Percentiles rank a stretch among this genome's conserved stretches.
phyloP scores from a whole-genome alignment of 345 rosid genomes.

The Bretschneidera sinensis region DNA sequence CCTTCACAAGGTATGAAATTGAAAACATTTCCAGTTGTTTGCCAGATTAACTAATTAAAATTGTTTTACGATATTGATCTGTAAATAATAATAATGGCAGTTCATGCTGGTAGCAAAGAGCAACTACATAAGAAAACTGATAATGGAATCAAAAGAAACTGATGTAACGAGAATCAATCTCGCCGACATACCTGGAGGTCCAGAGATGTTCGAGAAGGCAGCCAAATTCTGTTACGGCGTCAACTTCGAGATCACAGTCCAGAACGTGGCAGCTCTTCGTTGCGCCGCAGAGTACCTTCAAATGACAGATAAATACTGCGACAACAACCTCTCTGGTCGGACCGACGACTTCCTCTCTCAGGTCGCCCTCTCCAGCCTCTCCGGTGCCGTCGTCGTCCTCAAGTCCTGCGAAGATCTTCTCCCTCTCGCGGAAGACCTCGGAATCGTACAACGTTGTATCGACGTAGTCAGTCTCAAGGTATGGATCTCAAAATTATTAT shows the following conservation, averaged over 20 bases:
- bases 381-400: slow-evolving; percentile 77
- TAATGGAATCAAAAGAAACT: slow-evolving; percentile 59
- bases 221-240: slow-evolving; percentile 94
- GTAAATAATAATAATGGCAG: too few relatives aligned
- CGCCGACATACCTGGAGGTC: slow-evolving; percentile 86
- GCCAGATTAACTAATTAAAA: too few relatives aligned
- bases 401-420: slow-evolving; percentile 81
- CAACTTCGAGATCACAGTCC: slow-evolving; percentile 91
- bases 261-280: slow-evolving; percentile 84
- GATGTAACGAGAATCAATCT: slow-evolving; percentile 59
- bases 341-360: slow-evolving; percentile 84
- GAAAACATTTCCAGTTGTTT: too few relatives aligned
- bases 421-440: slow-evolving; percentile 67
- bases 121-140: slow-evolving; percentile 72
- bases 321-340: slow-evolving; percentile 69
- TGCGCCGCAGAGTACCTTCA: slow-evolving; percentile 88
- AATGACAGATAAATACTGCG: slow-evolving; percentile 75
- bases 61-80: too few relatives aligned
- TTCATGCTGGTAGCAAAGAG: slow-evolving; percentile 92
- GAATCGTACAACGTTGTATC: slow-evolving; percentile 64
- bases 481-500: too few relatives aligned
- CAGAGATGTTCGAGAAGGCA: slow-evolving; percentile 85
- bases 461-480: slow-evolving; percentile 65
- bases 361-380: slow-evolving; percentile 78
- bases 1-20: slow-evolving; percentile 74